Base-by-base conservation (phyloP, 2,329 filamentous ascomycete species). In the Dactylellina drechsleri region DNA sequence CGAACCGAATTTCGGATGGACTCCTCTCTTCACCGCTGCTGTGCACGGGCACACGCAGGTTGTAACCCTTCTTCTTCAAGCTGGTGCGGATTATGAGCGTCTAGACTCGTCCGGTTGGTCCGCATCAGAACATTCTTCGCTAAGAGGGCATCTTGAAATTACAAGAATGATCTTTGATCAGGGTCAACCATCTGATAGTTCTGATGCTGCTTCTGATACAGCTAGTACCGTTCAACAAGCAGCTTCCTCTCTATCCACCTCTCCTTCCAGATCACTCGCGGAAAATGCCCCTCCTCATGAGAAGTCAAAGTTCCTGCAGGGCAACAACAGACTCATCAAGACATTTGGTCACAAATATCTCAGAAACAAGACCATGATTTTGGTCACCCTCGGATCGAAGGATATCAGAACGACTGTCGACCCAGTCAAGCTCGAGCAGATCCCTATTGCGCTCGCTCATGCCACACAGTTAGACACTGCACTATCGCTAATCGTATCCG, bases 331-430 rank as follows among this genome's bases (percentile, higher is more conserved):
- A 77, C 90, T 93, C 4, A 87, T 98, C 77, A 98, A 98, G 83
- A 92, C 92, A 0, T 99, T 98, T 82, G 95, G 95, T 66, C 95
- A 99, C 84, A 89, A 94, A 64, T 99, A 98, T 82, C 86, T 99
- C 59, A 96, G 89, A 16, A 90, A 78, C 16, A 77, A 96, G 79
- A 92, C 92, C 77, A 89, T 99, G 85, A 88, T 99, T 2, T 85
- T 98, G 57, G 93, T 99, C 79, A 97, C 92, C 79, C 84, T 99
- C 7, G 95, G 95, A 0, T 94, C 92, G 0, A 97, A 97, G 92
- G 95, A 99, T 80, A 91, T 92, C 83, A 88, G 93, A 65, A 97
- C 95, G 82, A 86, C 88, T 40, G 84, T 90, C 4, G 88, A 92
- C 53, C 89, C 94, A 0, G 93, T 99, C 53, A 92, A 89, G 77